A percentile compares a stretch with the other conserved stretches of the same genome.
Conservation (phyloP, 2,329 filamentous ascomycete species). For the Talaromyces albobiverticillius region DNA sequence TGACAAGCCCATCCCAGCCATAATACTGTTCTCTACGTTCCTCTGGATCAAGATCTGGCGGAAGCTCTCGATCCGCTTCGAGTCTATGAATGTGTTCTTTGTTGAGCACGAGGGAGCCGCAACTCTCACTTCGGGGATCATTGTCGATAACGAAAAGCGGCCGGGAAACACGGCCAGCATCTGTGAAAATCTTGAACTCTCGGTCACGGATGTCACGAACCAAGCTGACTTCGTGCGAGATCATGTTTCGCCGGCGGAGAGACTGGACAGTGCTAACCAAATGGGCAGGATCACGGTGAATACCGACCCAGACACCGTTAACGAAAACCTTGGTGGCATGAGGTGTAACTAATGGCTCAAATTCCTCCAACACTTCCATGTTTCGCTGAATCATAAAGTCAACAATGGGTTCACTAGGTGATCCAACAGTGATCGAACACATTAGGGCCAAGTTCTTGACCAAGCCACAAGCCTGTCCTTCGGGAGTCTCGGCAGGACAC, state of each 20-base stretch:
- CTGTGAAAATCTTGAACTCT: constrained; percentile 98
- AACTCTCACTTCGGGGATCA: constrained; percentile 68
- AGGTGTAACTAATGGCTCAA: constrained; percentile 78
- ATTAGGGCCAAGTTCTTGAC: constrained; percentile 98
- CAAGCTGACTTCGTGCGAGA: constrained; percentile 89
- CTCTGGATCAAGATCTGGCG: constrained; percentile 58
- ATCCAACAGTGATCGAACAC: constrained; percentile 97
- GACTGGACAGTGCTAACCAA: constrained; percentile 76
- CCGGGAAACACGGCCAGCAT: constrained; percentile 90
- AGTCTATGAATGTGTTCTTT: constrained; percentile 78
- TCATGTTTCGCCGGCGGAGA: constrained; percentile 74
- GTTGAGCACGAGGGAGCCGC: constrained; percentile 75
- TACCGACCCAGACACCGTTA: constrained; percentile 96
- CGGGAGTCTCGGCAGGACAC: constrained; percentile 94
- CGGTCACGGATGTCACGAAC: constrained; percentile 94
- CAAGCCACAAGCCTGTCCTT: constrained; percentile 95
- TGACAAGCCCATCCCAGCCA: constrained; percentile 84
- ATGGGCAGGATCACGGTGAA: constrained; percentile 83
- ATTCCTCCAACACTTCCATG: constrained; percentile 96
- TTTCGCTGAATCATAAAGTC: constrained; percentile 95
- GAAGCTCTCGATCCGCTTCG: constrained; percentile 67
- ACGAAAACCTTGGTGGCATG: constrained; percentile 97
- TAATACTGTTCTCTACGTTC: constrained; percentile 62
- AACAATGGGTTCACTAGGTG: constrained; percentile 82
- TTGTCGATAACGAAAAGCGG: constrained; percentile 93